phyloP scores from a whole-genome alignment of 805 yeast species.

The Cyberlindnera sargentensis region DNA sequence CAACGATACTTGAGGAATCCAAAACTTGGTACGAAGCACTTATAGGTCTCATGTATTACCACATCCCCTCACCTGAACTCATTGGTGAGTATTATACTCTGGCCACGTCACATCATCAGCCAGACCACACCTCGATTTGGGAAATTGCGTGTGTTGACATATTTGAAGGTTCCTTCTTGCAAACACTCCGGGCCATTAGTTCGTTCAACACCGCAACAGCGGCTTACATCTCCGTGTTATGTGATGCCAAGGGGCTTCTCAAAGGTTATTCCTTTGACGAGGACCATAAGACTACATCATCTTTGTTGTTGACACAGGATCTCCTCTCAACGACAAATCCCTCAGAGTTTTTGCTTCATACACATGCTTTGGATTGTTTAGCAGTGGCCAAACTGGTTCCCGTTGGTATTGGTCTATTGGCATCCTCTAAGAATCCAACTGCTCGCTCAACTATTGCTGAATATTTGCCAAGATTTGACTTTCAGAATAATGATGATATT shows the following conservation, averaged over 20 bases:
- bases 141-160: constrained; percentile 50
- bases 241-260: constrained; percentile 59
- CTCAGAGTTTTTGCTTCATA: constrained; percentile 50
- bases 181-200: constrained; percentile 53
- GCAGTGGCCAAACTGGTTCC: constrained; percentile 50
- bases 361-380: constrained; percentile 49
- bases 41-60: constrained; percentile 48
- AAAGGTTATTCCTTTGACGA: constrained; percentile 30
- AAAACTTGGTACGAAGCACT: constrained; percentile 65
- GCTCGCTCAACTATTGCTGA: constrained; percentile 44
- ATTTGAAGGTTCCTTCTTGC: constrained; percentile 47
- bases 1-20: constrained; percentile 43
- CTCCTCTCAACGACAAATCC: constrained; percentile 30
- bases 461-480: constrained; percentile 52
- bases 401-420: constrained; percentile 60
- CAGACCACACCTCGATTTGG: constrained; percentile 39
- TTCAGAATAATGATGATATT: constrained; percentile 63
- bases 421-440: constrained; percentile 36
- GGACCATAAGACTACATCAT: constrained; percentile 9
- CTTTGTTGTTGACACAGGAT: constrained; percentile 19
- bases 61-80: constrained; percentile 45
- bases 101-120: constrained; percentile 27
- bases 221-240: constrained; percentile 51
- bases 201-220: constrained; percentile 56
- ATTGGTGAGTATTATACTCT: constrained; percentile 34